Percentiles rank a stretch among this genome's conserved stretches.
Conservation (phyloP, 257 asterid species). For the Penstemon newberryi region DNA sequence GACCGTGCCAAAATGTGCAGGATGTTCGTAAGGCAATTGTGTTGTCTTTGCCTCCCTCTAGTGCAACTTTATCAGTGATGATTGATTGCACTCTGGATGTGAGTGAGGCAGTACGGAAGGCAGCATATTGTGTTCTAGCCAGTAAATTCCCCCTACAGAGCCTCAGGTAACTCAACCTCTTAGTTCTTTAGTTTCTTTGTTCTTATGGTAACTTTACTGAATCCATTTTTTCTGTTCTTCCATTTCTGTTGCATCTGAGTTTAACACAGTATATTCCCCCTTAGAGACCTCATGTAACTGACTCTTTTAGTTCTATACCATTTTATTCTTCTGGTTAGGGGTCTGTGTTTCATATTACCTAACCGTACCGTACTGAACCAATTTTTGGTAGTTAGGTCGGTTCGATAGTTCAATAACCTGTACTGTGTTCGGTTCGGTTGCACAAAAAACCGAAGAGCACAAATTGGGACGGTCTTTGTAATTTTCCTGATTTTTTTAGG, state of each 20-base stretch:
- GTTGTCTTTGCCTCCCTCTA: slow-evolving; percentile 86
- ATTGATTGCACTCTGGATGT: slow-evolving; percentile 85
- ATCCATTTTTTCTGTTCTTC: background rate
- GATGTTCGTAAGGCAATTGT: slow-evolving; percentile 83
- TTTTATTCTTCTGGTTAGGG: too few relatives aligned
- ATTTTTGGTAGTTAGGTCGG: too few relatives aligned
- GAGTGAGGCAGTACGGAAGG: slow-evolving; percentile 80
- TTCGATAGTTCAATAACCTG: too few relatives aligned
- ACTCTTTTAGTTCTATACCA: background rate
- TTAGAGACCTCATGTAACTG: background rate
- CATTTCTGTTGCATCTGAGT: slow-evolving; percentile 1
- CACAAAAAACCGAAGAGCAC: too few relatives aligned
- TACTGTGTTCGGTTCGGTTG: too few relatives aligned
- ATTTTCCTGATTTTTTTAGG: too few relatives aligned
- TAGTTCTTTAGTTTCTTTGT: background rate
- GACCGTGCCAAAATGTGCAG: slow-evolving; percentile 42
- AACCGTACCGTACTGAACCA: too few relatives aligned
- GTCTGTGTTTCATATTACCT: too few relatives aligned
- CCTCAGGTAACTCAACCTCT: slow-evolving; percentile 62
- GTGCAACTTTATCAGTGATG: slow-evolving; percentile 56
- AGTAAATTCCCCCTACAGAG: slow-evolving; percentile 86
- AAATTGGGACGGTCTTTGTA: too few relatives aligned
- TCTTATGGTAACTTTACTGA: slow-evolving; percentile 3
- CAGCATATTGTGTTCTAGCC: slow-evolving; percentile 76
- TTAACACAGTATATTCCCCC: background rate